Percentiles rank a stretch among this genome's conserved stretches.
Conservation (phyloP, 306 rosid genomes). For the Fragaria nilgerrensis region DNA sequence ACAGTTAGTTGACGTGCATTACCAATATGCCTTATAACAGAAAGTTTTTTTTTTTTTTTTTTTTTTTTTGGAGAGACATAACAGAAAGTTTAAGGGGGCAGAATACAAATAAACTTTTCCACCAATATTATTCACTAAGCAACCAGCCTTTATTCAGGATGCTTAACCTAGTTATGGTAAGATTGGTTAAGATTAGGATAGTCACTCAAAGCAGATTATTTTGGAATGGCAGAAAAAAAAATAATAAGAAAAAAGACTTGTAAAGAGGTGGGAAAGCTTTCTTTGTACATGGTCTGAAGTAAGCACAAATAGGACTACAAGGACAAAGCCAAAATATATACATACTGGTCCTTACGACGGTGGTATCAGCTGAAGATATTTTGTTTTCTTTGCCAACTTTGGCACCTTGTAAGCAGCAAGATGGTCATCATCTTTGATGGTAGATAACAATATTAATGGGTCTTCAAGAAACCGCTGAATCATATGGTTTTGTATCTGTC, state of each 20-base stretch:
- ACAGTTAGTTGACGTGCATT: conserved; percentile 1
- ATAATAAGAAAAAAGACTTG: no score
- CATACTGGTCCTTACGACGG: conserved; percentile 81
- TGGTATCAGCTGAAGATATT: conserved; percentile 86
- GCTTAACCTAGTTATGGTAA: background rate
- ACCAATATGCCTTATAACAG: conserved; percentile 2
- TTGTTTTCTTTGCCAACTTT: conserved; percentile 61
- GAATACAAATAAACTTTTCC: background rate
- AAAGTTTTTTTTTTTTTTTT: background rate
- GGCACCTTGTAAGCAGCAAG: conserved; percentile 80
- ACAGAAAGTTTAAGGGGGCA: background rate
- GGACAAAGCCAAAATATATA: conserved; percentile 20
- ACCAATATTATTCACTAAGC: background rate
- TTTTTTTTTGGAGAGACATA: background rate
- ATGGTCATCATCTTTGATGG: conserved; percentile 83
- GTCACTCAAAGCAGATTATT: background rate
- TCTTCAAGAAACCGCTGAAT: conserved; percentile 83
- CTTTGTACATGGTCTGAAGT: background rate
- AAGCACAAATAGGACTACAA: background rate
- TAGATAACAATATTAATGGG: conserved; percentile 68
- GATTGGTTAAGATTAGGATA: background rate
- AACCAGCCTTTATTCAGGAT: background rate
- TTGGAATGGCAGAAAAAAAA: background rate
- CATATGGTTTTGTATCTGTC: conserved; percentile 72
- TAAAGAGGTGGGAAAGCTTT: background rate